Evolutionary conservation across 179 eudicot species (phyloP), one percentile per base, ranked within the genome.

Genomic region (Patellifolia procumbens): DNA sequence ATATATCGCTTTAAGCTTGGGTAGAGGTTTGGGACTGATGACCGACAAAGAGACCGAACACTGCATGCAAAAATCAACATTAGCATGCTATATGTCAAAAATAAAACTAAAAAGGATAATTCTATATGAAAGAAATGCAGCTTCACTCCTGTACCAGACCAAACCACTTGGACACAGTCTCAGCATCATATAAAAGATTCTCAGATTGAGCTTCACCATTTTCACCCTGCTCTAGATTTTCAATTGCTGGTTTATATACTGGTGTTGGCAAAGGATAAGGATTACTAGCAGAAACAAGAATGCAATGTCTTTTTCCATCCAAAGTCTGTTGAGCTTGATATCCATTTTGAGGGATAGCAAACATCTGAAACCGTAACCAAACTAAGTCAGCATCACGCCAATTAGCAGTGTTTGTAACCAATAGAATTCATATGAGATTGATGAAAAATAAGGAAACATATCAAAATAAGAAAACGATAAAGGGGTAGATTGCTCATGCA

Each of bases 191-290:
- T 51, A 79, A 46, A 82, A 72, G 82, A 53, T 66, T 75, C 34
- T 59, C 78, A 4, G 64, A 19, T 71, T 79, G 82, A 29, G 82
- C 74, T 70, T 82, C 84, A 65, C 84, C 82, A 79, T 74, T 79
- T 71, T 82, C 82, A 65, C 74, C 77, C 59, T 35, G 65, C 74
- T 82, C 98, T 31, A 69, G 28, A 34, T 83, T 89, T 73, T 86
- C 96, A 70, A 87, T 46, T 74, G 82, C 83, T 28, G 97, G 99
- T 77, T 89, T 88, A 83, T 89, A 93, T 66, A 95, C 97, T 35
- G 98, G 96, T 48, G 99, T 95, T 24, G 96, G 94, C 86, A 95
- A 84, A 45, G 98, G 91, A 84, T 90, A 91, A 62, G 99, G 99
- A 59, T 93, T 95, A 78, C 96, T 93, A 42, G 94, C 89, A 76